Evolutionary conservation across 495 filamentous ascomycete genomes (phyloP).

Genomic region (Neurospora pannonica): DNA sequence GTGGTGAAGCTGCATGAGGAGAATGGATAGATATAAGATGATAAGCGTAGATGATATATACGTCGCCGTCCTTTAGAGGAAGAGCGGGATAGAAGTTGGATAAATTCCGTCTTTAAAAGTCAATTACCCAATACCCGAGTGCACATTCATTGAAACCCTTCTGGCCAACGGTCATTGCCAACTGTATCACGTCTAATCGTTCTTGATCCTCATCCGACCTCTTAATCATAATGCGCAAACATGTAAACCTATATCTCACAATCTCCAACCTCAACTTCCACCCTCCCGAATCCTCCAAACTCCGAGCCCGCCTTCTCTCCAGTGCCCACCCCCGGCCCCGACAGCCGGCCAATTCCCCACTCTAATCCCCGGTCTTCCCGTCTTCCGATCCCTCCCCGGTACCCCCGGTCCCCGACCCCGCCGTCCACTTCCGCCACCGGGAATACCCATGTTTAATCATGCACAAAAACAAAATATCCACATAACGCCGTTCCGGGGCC

Average conservation of each 20-base stretch:
- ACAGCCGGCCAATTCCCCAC: not conserved
- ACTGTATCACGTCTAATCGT: too few species aligned
- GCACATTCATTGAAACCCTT: not conserved
- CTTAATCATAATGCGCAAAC: not conserved
- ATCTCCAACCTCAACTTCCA: not conserved
- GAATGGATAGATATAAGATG: not conserved
- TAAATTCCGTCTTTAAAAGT: not conserved
- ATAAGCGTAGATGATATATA: not conserved
- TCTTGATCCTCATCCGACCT: not conserved
- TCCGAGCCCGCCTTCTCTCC: not conserved
- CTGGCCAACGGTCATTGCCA: too few species aligned
- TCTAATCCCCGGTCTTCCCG: not conserved
- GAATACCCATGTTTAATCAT: not conserved
- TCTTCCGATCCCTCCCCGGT: not conserved
- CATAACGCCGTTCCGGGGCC: not conserved
- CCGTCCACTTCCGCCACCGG: not conserved
- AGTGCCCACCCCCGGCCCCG: too few species aligned
- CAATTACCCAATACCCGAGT: not conserved
- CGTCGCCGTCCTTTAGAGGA: not conserved
- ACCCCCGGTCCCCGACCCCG: not conserved
- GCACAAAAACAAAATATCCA: not conserved
- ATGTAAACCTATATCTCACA: not conserved
- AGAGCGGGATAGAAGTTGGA: not conserved
- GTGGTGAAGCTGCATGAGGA: not conserved
- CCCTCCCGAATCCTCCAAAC: not conserved